Percentiles rank a stretch among this genome's conserved stretches.
Evolutionary conservation across 106 monocot species (phyloP).

Genomic region (Dendrobium nobile): DNA sequence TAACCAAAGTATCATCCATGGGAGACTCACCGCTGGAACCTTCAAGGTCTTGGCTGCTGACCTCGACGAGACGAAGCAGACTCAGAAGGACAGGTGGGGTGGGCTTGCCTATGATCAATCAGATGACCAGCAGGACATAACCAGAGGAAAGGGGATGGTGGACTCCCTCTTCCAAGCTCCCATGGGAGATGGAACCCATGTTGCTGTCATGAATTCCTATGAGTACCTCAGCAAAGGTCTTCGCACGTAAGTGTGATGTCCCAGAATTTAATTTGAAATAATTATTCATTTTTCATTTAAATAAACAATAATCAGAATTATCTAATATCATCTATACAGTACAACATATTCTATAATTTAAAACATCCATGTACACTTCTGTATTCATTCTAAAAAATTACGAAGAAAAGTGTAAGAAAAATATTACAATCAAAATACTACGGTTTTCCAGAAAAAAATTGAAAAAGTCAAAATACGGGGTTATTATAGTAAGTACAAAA

Average conservation of each 20-base stretch:
- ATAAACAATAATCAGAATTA: too few relatives aligned
- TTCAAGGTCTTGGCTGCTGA: constrained; percentile 68
- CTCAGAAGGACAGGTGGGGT: constrained; percentile 51
- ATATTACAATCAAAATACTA: too few relatives aligned
- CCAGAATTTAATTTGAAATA: too few relatives aligned
- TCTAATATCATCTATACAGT: too few relatives aligned
- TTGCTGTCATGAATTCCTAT: constrained; percentile 67
- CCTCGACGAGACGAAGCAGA: constrained; percentile 73
- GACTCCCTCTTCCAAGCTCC: constrained; percentile 90
- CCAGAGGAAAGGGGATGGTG: constrained; percentile 79
- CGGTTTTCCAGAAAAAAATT: too few relatives aligned
- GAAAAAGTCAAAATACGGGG: too few relatives aligned
- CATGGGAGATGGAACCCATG: constrained; percentile 70
- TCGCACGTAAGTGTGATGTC: background rate
- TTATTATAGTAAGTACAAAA: constrained; percentile 29
- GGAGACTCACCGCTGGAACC: constrained; percentile 32
- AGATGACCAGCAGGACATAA: constrained; percentile 97
- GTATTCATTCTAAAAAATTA: too few relatives aligned
- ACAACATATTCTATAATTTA: too few relatives aligned
- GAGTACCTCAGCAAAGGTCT: constrained; percentile 93
- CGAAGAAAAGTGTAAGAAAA: too few relatives aligned
- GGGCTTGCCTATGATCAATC: constrained; percentile 60
- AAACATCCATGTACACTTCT: too few relatives aligned
- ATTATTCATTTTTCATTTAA: too few relatives aligned
- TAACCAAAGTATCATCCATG: constrained; percentile 28